phyloP scores from a whole-genome alignment of 257 asterid genomes.

The Nicotiana obtusifolia region DNA sequence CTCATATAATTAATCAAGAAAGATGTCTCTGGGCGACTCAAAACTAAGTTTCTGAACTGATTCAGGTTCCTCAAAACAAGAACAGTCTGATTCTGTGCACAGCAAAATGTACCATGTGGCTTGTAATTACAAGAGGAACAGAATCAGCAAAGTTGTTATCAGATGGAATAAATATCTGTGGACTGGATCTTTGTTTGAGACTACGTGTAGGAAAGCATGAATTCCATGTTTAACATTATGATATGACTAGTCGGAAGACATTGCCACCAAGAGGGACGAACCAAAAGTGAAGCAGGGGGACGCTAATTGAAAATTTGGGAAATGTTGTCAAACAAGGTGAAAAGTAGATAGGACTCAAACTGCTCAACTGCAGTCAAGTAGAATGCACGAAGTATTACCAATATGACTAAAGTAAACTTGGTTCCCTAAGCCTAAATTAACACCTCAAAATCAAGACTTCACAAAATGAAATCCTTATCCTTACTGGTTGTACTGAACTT shows the following conservation, averaged over 20 bases:
- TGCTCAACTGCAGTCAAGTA: constrained; percentile 15
- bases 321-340: constrained; percentile 20
- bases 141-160: not conserved
- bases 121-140: not conserved
- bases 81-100: constrained; percentile 10
- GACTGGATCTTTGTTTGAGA: constrained; percentile 13
- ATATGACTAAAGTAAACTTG: not conserved
- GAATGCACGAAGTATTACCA: not conserved
- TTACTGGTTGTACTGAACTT: not conserved
- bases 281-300: constrained; percentile 28
- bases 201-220: constrained; percentile 15
- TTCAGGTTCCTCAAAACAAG: constrained; percentile 26
- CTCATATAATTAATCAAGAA: not conserved
- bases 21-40: not conserved
- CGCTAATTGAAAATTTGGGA: not conserved
- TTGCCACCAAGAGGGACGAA: constrained; percentile 17
- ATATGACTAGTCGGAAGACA: constrained; percentile 17
- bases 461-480: not conserved
- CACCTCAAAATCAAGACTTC: not conserved
- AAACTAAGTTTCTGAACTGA: not conserved
- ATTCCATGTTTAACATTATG: constrained; percentile 18
- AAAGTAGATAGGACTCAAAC: constrained; percentile 14
- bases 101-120: constrained; percentile 16
- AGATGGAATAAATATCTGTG: constrained; percentile 6
- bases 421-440: not conserved